Evolutionary conservation across 495 filamentous ascomycete genomes (phyloP).

Genomic region (Hypoxylon fragiforme): DNA sequence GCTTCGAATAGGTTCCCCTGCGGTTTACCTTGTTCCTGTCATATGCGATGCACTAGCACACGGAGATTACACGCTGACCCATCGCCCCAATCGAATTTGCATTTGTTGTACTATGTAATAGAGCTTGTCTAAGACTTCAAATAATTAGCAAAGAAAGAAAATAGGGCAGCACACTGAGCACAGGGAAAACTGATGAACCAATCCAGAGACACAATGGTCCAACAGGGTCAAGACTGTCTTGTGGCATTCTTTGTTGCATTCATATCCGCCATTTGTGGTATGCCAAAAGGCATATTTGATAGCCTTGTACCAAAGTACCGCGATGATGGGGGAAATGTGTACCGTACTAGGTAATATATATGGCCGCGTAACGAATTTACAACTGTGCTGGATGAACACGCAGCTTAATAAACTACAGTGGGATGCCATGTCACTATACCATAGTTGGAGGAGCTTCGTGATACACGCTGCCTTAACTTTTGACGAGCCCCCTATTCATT

Average conservation of each 20-base stretch:
- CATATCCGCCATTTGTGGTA: conserved; percentile 14
- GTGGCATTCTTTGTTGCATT: conserved; percentile 25
- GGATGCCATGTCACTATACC: conserved; percentile 28
- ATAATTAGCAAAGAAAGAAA: conserved; percentile 7
- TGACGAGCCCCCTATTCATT: conserved; percentile 25
- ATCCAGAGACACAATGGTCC: conserved; percentile 25
- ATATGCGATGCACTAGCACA: conserved; percentile 32
- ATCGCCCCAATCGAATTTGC: conserved; percentile 25
- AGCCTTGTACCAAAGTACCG: too few relatives aligned
- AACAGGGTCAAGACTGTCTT: conserved; percentile 25
- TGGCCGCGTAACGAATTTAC: conserved; percentile 5
- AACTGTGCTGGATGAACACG: conserved; percentile 12
- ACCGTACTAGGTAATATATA: conserved; percentile 11
- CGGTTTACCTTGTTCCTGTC: conserved; percentile 27
- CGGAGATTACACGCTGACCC: conserved; percentile 34
- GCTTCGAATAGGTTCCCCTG: conserved; percentile 14
- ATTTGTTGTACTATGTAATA: background rate
- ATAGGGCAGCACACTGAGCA: conserved; percentile 18
- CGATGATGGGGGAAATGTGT: conserved; percentile 4
- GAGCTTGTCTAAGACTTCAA: conserved; percentile 28
- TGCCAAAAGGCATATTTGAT: too few relatives aligned
- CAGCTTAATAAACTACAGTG: conserved; percentile 12
- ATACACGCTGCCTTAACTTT: conserved; percentile 28
- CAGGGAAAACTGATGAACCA: conserved; percentile 15
- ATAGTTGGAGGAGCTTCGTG: conserved; percentile 16